Base-by-base conservation (phyloP, 169 alveolate genomes). In the Cryptosporidium baileyi region DNA sequence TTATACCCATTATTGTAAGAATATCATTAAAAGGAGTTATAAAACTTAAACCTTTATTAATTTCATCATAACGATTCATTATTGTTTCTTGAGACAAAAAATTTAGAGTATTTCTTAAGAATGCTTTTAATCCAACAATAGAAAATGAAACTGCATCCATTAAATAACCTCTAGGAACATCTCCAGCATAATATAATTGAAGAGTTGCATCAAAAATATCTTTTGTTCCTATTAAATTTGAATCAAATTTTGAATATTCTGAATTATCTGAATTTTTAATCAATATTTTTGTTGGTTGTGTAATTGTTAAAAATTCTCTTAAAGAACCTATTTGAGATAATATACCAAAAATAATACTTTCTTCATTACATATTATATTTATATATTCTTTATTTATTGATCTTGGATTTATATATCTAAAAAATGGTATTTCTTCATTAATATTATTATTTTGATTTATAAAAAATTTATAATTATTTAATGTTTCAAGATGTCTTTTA, bases 121-220 rank as follows among this genome's bases (percentile, higher is more conserved):
- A 74, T 6, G 85, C 67, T 44, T 41, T 74, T 8, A 74, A 57
- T 9, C 74, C 85, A 54, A 74, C 67, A 26, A 74, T 32, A 15
- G 85, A 74, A 38, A 74, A 74, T 6, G 85, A 74, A 11, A 52
- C 67, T 15, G 85, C 85, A 15, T 74, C 54, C 67, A 57, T 36
- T 36, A 74, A 61, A 26, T 74, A 74, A 24, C 85, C 85, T 28
- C 85, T 74, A 34, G 85, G 85, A 47, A 74, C 85, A 43, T 74
- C 74, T 17, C 65, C 85, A 32, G 85, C 85, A 24, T 36, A 74
- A 54, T 19, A 74, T 26, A 57, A 61, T 34, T 74, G 74, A 24
- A 74, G 36, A 22, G 85, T 54, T 4, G 57, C 8, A 59, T 74
- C 85, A 36, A 74, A 74, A 32, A 74, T 41, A 11, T 74, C 59